These are phyloP conservation scores for Corymbia maculata DNA, from an alignment of 345 rosid species.

Conservation along the genomic window DNA sequence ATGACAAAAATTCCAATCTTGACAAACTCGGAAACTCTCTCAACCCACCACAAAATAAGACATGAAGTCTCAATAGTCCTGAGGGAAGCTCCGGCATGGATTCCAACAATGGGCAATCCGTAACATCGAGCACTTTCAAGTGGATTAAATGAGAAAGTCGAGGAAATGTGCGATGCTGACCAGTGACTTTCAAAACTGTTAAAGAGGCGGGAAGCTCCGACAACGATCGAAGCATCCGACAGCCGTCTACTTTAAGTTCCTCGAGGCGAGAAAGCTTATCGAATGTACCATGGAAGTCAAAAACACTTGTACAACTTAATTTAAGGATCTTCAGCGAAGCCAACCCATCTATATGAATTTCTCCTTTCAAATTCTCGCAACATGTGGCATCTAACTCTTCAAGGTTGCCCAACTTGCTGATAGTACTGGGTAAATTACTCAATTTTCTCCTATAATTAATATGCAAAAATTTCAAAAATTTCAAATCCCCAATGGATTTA, in stretches of 20 bases:
- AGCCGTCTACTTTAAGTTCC: neutral
- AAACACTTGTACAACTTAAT: fast-evolving
- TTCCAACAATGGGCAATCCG: neutral
- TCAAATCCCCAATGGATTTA: neutral
- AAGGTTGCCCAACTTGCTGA: neutral
- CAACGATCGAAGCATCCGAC: neutral
- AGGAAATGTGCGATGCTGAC: neutral
- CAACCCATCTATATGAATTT: neutral
- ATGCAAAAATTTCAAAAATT: neutral
- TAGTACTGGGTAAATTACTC: neutral
- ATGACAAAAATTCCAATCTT: neutral
- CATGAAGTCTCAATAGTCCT: no score
- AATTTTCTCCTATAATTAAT: neutral
- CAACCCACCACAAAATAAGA: neutral
- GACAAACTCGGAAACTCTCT: neutral
- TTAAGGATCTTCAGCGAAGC: neutral
- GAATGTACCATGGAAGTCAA: neutral
- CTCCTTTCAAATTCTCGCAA: neutral
- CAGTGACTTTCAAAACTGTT: neutral
- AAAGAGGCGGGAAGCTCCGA: neutral
- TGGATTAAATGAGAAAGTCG: neutral
- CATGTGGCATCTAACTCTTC: neutral
- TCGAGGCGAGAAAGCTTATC: neutral
- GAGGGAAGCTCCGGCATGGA: neutral
- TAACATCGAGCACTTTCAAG: fast-evolving